These are phyloP conservation scores for Yamadazyma kanchanaburiensis DNA, from an alignment of 1,139 yeast genomes.

Conservation along the genomic window DNA sequence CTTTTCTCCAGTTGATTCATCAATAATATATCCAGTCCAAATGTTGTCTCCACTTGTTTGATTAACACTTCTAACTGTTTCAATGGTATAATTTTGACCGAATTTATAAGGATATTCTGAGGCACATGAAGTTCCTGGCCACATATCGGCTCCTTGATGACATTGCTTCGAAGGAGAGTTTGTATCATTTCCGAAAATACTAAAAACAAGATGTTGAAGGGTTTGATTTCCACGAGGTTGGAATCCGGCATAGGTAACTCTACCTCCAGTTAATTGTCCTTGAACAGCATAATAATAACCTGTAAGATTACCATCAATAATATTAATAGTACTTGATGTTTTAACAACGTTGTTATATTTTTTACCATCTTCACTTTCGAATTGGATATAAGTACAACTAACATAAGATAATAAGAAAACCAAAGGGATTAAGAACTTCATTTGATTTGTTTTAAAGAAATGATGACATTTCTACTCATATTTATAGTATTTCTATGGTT, in stretches of 20 bases:
- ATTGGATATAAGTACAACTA: too few relatives aligned
- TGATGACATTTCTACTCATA: too few relatives aligned
- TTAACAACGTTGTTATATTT: slow-evolving; percentile 7
- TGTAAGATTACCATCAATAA: slow-evolving; percentile 6
- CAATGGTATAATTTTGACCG: slow-evolving; percentile 10
- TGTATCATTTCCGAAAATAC: slow-evolving; percentile 9
- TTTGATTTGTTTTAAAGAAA: too few relatives aligned
- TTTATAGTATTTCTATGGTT: too few relatives aligned
- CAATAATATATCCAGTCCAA: slow-evolving; percentile 10
- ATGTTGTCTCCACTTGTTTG: slow-evolving; percentile 7
- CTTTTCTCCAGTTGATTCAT: slow-evolving; percentile 8
- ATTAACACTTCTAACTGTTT: slow-evolving; percentile 3
- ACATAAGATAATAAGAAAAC: too few relatives aligned
- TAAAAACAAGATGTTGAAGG: slow-evolving; percentile 5
- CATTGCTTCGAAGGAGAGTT: slow-evolving; percentile 5
- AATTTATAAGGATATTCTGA: slow-evolving; percentile 10
- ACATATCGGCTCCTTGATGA: slow-evolving; percentile 10
- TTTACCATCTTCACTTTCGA: too few relatives aligned
- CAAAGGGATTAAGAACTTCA: too few relatives aligned
- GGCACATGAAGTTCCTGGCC: slow-evolving; percentile 9
- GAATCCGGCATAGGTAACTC: slow-evolving; percentile 7
- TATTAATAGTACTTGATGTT: slow-evolving; percentile 4
- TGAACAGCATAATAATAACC: slow-evolving; percentile 8
- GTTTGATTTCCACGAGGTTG: slow-evolving; percentile 6
- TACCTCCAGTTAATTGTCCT: slow-evolving; percentile 1